Base-by-base conservation (phyloP, 306 rosid species). In the Benincasa hispida region DNA sequence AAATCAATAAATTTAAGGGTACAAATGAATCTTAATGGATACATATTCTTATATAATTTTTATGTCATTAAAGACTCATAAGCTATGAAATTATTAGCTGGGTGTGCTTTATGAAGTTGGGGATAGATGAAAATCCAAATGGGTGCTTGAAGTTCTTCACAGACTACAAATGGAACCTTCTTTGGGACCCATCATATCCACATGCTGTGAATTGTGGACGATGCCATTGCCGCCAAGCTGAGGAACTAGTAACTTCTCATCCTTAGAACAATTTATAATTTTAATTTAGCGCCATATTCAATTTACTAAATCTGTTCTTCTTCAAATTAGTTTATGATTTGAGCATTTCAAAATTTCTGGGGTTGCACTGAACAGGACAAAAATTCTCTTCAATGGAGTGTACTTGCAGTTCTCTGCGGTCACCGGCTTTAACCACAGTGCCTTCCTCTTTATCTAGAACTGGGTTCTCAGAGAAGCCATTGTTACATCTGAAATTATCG, bases 131-230 rank as follows among this genome's bases (percentile, higher is more conserved):
- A 70, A 70, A 70, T 70, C 75, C 41, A 70, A 22, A 25, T 70
- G 57, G 57, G 37, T 70, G 75, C 58, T 45, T 47, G 27, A 25
- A 45, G 75, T 70, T 60, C 75, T 70, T 42, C 58, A 17, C 57
- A 27, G 41, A 25, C 57, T 17, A 70, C 24, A 25, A 70, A 70
- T 70, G 57, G 57, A 70, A 70, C 75, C 24, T 45, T 70, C 57
- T 47, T 15, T 48, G 86, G 97, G 92, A 51, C 83, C 92, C 88
- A 89, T 87, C 89, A 86, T 88, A 93, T 91, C 98, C 88, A 78
- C 79, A 83, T 41, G 82, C 75, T 57, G 83, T 72, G 80, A 79
- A 82, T 68, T 57, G 85, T 72, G 80, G 81, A 81, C 68, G 79
- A 61, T 76, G 81, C 79, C 72, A 50, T 68, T 77, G 45, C 81